Evolutionary conservation across 331 rosid species (phyloP), one percentile per base, ranked within the genome.

Genomic region (Acacia pycnantha): DNA sequence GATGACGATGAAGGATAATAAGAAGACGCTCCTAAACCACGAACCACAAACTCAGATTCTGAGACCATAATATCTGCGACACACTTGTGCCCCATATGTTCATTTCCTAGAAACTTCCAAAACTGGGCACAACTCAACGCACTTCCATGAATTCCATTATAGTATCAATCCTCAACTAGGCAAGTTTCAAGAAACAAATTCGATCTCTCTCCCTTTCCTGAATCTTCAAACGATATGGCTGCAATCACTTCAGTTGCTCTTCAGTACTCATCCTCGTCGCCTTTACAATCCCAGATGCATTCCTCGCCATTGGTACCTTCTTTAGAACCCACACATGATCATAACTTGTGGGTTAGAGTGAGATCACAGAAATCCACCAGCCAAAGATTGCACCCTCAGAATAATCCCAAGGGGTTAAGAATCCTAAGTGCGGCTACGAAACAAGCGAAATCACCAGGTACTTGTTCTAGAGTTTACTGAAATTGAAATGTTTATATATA

Each of bases 401-500:
- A 77, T 22, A 6, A 35, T 16, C 87, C 86, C 22, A 86, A 81
- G 78, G 88, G 91, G 56, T 67, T 94, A 73, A 88, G 50, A 87
- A 87, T 96, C 76, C 88, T 56, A 21, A 21, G 90, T 77, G 89
- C 97, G 47, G 94, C 97, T 47, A 93, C 97, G 24, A 95, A 95
- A 87, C 90, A 82, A 53, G 98, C 92, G 50, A 95, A 92, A 83
- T 44, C 97, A 44, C 99, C 99, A 87, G 99, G 99, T 95, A 86
- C 46, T 50, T 56, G 75, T 81, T 62, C 61, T 64, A 50, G 74
- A 73, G 62, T 71, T 69, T 64, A 10, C 24, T 47, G 21, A n/a
- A 9, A 58, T 66, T 64, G 8, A 33, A 44, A 69, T 43, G 66
- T 44, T 13, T 12, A 2, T 62, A 61, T 12, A 2, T 62, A 54